Evolutionary conservation across 768 basidiomycete genomes (phyloP).

Genomic region (Rhizopogon vulgaris): DNA sequence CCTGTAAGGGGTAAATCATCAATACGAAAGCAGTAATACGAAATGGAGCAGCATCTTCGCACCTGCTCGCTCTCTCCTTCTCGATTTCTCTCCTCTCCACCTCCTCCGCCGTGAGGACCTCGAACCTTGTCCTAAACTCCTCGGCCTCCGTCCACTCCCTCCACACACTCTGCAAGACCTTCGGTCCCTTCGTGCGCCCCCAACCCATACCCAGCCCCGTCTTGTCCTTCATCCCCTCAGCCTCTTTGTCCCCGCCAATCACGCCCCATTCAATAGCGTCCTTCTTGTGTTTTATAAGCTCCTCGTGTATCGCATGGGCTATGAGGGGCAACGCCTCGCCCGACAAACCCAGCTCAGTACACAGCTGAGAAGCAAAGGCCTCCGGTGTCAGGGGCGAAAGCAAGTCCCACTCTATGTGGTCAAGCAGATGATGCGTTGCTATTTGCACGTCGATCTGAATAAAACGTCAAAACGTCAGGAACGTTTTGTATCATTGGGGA

Average conservation of each 20-base stretch:
- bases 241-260: conserved; percentile 55
- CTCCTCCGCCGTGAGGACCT: conserved; percentile 85
- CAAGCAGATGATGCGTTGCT: conserved; percentile 82
- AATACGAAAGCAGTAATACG: not conserved
- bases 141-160: conserved; percentile 91
- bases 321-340: conserved; percentile 87
- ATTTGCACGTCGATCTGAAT: conserved; percentile 93
- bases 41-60: conserved; percentile 14
- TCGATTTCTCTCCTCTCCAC: conserved; percentile 87
- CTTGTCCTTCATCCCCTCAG: conserved; percentile 68
- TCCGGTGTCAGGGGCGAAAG: conserved; percentile 88
- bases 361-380: conserved; percentile 72
- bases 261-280: conserved; percentile 95
- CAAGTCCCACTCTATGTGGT: conserved; percentile 99
- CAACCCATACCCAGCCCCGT: conserved; percentile 75
- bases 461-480: not conserved
- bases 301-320: conserved; percentile 91
- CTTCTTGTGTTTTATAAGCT: conserved; percentile 91
- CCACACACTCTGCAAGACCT: conserved; percentile 83
- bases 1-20: conserved; percentile 23
- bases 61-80: conserved; percentile 75
- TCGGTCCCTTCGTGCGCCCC: conserved; percentile 76
- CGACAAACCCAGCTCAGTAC: conserved; percentile 78
- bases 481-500: not conserved
- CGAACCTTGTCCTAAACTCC: conserved; percentile 84